Evolutionary conservation across 2,329 filamentous ascomycete genomes (phyloP).

Genomic region (Orbilia blumenaviensis): DNA sequence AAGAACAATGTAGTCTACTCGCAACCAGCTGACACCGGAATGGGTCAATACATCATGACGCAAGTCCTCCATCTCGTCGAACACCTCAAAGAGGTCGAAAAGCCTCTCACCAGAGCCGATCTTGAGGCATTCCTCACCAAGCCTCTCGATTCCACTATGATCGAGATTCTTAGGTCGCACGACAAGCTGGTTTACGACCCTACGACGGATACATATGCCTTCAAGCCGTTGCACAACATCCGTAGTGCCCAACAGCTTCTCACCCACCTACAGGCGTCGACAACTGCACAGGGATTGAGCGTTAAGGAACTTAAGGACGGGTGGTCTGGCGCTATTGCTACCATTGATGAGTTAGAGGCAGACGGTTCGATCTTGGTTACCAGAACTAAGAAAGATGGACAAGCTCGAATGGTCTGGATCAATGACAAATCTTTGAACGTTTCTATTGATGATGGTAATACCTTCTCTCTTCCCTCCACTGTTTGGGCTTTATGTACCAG

Average conservation of each 20-base stretch:
- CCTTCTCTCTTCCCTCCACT: not conserved
- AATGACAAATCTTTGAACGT: conserved; percentile 83
- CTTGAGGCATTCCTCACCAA: conserved; percentile 78
- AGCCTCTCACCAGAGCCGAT: conserved; percentile 61
- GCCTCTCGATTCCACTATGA: conserved; percentile 79
- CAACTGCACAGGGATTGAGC: conserved; percentile 79
- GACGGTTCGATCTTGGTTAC: conserved; percentile 84
- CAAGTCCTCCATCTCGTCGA: conserved; percentile 88
- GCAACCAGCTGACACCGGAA: conserved; percentile 76
- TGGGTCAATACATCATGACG: conserved; percentile 80
- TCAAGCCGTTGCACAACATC: conserved; percentile 85
- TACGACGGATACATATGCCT: conserved; percentile 77
- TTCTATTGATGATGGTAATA: conserved; percentile 69
- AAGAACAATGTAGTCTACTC: conserved; percentile 69
- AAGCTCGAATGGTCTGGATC: conserved; percentile 85
- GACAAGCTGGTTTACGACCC: conserved; percentile 71
- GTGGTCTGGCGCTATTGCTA: conserved; percentile 84
- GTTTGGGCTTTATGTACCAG: conserved; percentile 9
- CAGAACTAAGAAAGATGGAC: conserved; percentile 89
- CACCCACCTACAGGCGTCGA: conserved; percentile 80
- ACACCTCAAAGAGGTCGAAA: conserved; percentile 78
- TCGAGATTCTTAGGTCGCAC: conserved; percentile 69
- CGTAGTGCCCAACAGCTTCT: conserved; percentile 79
- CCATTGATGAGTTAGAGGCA: conserved; percentile 79
- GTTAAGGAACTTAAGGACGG: conserved; percentile 96